phyloP scores from a whole-genome alignment of 2,329 filamentous ascomycete genomes.

The Fusarium illudens region DNA sequence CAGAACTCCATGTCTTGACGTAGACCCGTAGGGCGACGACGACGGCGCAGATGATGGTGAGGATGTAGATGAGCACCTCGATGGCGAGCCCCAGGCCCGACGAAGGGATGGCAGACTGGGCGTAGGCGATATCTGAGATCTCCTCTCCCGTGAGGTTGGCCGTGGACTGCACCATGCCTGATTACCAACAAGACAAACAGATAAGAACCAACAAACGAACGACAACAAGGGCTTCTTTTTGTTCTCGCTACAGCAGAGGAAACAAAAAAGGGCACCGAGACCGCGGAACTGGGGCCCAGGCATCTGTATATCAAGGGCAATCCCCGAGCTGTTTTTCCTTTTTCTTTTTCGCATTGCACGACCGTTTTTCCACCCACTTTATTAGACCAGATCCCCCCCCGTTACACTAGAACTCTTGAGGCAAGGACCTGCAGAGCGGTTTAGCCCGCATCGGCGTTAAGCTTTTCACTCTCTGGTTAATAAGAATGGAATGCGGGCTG shows the following conservation, averaged over 20 bases:
- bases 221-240: neutral
- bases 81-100: slow-evolving; percentile 3
- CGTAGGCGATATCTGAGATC: slow-evolving; percentile 13
- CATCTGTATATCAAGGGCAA: neutral
- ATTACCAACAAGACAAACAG: neutral
- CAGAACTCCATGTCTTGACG: slow-evolving; percentile 1
- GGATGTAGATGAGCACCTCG: slow-evolving; percentile 14
- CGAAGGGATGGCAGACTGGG: slow-evolving; percentile 2
- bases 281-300: neutral
- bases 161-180: slow-evolving; percentile 9
- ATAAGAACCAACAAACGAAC: neutral
- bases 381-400: neutral
- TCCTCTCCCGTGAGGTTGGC: slow-evolving; percentile 12
- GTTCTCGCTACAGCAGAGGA: neutral
- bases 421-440: neutral
- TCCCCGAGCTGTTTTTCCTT: neutral
- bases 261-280: neutral
- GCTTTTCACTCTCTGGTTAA: neutral
- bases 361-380: neutral
- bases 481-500: neutral
- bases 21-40: slow-evolving; percentile 1
- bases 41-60: slow-evolving; percentile 7
- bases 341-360: neutral
- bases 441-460: neutral
- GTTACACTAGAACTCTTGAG: neutral